These are phyloP conservation scores for Tympanopsis confertula DNA, from an alignment of 2,329 filamentous ascomycete genomes.

Conservation along the genomic window DNA sequence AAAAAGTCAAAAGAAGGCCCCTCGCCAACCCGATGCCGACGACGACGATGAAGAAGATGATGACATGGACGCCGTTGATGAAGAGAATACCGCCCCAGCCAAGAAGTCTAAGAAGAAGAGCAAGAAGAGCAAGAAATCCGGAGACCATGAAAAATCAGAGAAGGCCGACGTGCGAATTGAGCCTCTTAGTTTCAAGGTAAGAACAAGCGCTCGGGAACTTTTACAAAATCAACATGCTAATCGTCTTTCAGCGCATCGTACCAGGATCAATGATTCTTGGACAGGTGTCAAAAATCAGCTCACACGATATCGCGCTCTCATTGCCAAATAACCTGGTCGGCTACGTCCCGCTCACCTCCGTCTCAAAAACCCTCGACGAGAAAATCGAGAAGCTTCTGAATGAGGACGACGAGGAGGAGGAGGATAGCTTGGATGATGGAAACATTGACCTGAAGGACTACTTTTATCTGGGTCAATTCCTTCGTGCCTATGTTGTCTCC, in stretches of 20 bases:
- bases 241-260: constrained; percentile 56
- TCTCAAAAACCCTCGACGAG: constrained; percentile 69
- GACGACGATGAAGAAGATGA: constrained; percentile 38
- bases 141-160: constrained; percentile 29
- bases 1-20: constrained; percentile 10
- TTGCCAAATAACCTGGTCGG: constrained; percentile 89
- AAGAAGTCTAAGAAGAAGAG: constrained; percentile 38
- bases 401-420: constrained; percentile 40
- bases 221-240: constrained; percentile 5
- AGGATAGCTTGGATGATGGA: constrained; percentile 34
- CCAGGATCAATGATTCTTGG: constrained; percentile 81
- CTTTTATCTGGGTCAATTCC: constrained; percentile 76
- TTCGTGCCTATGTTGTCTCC: constrained; percentile 73
- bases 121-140: not conserved
- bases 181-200: constrained; percentile 78
- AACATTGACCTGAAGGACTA: constrained; percentile 60
- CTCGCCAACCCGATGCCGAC: constrained; percentile 26
- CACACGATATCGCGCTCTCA: constrained; percentile 67
- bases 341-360: constrained; percentile 80
- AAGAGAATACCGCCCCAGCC: constrained; percentile 17
- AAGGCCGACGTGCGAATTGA: constrained; percentile 63
- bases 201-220: constrained; percentile 13
- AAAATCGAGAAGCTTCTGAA: constrained; percentile 61
- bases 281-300: constrained; percentile 71
- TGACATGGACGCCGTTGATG: constrained; percentile 20